phyloP scores from a whole-genome alignment of 495 filamentous ascomycete genomes.

The Tetracladium marchalianum region DNA sequence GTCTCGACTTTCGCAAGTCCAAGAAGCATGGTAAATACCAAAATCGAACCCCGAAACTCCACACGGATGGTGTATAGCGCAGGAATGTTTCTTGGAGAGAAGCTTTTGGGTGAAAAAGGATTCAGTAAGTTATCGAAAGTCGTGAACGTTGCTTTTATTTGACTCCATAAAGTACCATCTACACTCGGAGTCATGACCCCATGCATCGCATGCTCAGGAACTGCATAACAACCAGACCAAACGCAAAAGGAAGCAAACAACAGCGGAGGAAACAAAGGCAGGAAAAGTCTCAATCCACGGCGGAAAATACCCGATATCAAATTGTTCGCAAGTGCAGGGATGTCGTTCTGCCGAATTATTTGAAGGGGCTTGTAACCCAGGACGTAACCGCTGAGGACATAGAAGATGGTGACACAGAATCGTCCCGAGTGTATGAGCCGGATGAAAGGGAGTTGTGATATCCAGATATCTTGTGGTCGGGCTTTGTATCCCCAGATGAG shows the following conservation, averaged over 20 bases:
- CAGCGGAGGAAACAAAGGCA: constrained; percentile 48
- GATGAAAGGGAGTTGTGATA: constrained; percentile 48
- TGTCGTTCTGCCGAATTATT: constrained; percentile 41
- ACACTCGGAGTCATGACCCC: not conserved
- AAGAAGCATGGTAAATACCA: constrained; percentile 1
- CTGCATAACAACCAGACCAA: not conserved
- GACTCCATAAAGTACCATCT: no score
- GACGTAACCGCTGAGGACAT: constrained; percentile 62
- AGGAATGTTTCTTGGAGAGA: not conserved
- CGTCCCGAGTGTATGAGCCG: constrained; percentile 54
- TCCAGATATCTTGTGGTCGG: constrained; percentile 32
- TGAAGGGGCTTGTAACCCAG: constrained; percentile 56
- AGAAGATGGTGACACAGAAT: constrained; percentile 67
- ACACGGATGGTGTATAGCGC: not conserved
- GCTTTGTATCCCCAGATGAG: constrained; percentile 40
- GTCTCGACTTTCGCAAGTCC: not conserved
- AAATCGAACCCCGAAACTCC: constrained; percentile 4
- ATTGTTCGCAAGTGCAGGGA: constrained; percentile 23
- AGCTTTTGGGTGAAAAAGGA: no score
- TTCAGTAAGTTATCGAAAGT: no score
- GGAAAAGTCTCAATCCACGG: constrained; percentile 51
- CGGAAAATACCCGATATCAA: constrained; percentile 55
- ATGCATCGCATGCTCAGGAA: not conserved
- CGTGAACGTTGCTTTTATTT: no score
- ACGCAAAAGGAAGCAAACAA: constrained; percentile 3